Evolutionary conservation across 148 eudicot species (phyloP).

Genomic region (Limonium bicolor): DNA sequence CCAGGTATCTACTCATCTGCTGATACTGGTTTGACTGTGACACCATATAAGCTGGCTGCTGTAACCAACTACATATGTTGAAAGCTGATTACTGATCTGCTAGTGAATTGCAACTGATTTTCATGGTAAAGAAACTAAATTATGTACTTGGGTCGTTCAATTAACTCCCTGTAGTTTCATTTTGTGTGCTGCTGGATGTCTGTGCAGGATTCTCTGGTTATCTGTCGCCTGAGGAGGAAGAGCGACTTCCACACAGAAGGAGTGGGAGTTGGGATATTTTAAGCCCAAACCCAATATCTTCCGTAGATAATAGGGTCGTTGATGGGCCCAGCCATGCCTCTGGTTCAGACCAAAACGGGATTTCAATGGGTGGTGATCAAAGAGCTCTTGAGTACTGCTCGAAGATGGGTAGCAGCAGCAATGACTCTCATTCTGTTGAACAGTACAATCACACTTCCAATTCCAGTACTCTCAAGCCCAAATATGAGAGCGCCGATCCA

Average conservation of each 20-base stretch:
- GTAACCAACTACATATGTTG: too few relatives aligned
- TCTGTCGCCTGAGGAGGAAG: conserved; percentile 64
- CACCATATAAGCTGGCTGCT: too few relatives aligned
- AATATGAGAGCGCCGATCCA: conserved; percentile 14
- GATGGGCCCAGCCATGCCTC: too few relatives aligned
- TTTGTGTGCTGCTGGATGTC: too few relatives aligned
- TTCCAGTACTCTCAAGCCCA: conserved; percentile 20
- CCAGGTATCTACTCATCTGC: background rate
- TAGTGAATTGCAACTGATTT: background rate
- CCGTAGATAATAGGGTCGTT: conserved; percentile 10
- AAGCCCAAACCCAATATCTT: conserved; percentile 7
- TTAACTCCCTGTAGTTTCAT: background rate
- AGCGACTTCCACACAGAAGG: conserved; percentile 18
- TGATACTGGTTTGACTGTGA: too few relatives aligned
- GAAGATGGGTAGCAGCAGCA: conserved; percentile 42
- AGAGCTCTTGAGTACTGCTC: conserved; percentile 23
- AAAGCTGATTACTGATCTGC: background rate
- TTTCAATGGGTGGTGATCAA: conserved; percentile 4
- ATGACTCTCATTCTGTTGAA: conserved; percentile 40
- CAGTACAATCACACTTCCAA: conserved; percentile 33
- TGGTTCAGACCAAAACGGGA: conserved; percentile 15
- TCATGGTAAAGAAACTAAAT: background rate
- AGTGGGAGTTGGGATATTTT: conserved; percentile 15
- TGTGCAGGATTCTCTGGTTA: conserved; percentile 65
- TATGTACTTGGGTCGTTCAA: background rate